Percentiles rank a stretch among this genome's conserved stretches.
Conservation (phyloP, 108 stramenopile genomes). For the Fistulifera pelliculosa region DNA sequence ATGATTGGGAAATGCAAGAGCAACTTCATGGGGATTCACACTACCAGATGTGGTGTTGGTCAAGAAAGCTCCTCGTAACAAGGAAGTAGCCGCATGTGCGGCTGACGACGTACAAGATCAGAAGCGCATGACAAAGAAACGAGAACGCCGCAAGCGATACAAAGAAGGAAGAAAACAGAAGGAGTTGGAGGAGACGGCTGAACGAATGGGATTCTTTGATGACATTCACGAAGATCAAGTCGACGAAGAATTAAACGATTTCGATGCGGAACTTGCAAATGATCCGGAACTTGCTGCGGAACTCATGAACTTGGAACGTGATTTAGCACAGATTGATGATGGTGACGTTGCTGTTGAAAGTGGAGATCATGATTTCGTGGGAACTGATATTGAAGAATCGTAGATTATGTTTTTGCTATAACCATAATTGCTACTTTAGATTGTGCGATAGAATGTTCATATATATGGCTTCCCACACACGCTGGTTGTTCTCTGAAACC, state of each 20-base stretch:
- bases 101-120: slow-evolving; percentile 11
- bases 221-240: slow-evolving; percentile 33
- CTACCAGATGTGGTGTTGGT: slow-evolving; percentile 94
- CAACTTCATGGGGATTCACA: slow-evolving; percentile 38
- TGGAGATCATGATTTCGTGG: too few relatives aligned
- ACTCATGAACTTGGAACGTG: not conserved
- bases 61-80: slow-evolving; percentile 70
- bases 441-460: too few relatives aligned
- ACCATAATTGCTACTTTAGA: too few relatives aligned
- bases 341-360: not conserved
- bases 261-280: not conserved
- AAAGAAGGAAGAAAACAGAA: slow-evolving; percentile 64
- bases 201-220: slow-evolving; percentile 76
- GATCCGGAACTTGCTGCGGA: slow-evolving; percentile 15
- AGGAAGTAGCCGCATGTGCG: slow-evolving; percentile 10
- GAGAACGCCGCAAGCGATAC: slow-evolving; percentile 37
- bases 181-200: slow-evolving; percentile 61
- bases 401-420: too few relatives aligned
- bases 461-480: too few relatives aligned
- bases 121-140: slow-evolving; percentile 36
- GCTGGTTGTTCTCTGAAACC: too few relatives aligned
- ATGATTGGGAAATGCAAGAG: slow-evolving; percentile 40
- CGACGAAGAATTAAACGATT: slow-evolving; percentile 23
- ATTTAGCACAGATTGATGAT: not conserved
- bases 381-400: too few relatives aligned